phyloP scores from a whole-genome alignment of 1,284 basidiomycete genomes.

The Gomphus bonarii region DNA sequence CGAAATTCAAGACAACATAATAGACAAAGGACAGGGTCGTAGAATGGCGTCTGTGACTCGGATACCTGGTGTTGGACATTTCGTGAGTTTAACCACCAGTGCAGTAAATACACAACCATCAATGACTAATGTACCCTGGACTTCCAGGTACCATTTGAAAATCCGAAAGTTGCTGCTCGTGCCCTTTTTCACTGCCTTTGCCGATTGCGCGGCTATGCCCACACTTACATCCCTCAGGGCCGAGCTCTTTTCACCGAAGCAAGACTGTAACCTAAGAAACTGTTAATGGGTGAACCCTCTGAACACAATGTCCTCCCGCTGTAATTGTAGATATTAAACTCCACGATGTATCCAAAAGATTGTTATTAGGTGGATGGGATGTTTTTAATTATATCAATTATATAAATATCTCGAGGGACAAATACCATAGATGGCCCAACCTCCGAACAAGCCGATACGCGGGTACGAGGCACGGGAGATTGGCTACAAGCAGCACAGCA shows the following conservation, averaged over 20 bases:
- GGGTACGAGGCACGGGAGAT: too few relatives aligned
- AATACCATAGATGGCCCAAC: too few relatives aligned
- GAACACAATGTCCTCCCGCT: too few relatives aligned
- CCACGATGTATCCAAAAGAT: too few relatives aligned
- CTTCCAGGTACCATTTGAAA: slow-evolving; percentile 8
- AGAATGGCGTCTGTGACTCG: slow-evolving; percentile 9
- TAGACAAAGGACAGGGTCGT: slow-evolving; percentile 3
- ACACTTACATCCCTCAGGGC: not conserved
- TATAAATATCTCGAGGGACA: too few relatives aligned
- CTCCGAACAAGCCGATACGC: too few relatives aligned
- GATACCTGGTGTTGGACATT: slow-evolving; percentile 9
- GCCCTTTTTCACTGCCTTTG: slow-evolving; percentile 2
- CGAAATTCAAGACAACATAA: slow-evolving; percentile 8
- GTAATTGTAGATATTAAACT: too few relatives aligned
- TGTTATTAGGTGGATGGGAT: too few relatives aligned
- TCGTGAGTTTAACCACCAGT: slow-evolving; percentile 1
- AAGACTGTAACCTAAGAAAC: slow-evolving; percentile 1
- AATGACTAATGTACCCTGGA: not conserved
- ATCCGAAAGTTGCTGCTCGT: slow-evolving; percentile 1
- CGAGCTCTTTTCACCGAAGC: not conserved
- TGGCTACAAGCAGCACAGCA: too few relatives aligned
- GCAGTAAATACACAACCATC: not conserved
- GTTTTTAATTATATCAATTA: too few relatives aligned
- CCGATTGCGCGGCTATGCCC: not conserved
- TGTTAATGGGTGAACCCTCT: too few relatives aligned